These are phyloP conservation scores for Leccinum boreale DNA, from an alignment of 768 basidiomycete species.

Conservation along the genomic window DNA sequence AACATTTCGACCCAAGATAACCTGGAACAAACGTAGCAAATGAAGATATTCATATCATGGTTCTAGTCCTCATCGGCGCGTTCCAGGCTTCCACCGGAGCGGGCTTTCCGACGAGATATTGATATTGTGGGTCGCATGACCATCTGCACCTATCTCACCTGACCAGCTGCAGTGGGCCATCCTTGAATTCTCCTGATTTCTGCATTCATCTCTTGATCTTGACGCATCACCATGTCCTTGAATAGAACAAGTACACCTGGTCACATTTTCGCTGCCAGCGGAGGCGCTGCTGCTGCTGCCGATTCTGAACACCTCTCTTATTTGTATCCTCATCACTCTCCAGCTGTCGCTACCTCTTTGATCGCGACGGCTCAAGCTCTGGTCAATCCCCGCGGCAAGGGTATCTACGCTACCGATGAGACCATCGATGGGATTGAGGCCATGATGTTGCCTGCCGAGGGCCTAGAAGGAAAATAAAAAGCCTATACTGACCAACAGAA, in stretches of 20 bases:
- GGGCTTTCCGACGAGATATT: neutral
- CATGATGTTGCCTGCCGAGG: conserved; percentile 36
- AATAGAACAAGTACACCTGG: conserved; percentile 13
- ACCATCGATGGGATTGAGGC: conserved; percentile 42
- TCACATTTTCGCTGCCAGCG: conserved; percentile 32
- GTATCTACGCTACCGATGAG: conserved; percentile 55
- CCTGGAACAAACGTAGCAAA: neutral
- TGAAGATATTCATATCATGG: neutral
- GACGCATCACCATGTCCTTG: neutral
- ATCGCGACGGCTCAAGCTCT: conserved; percentile 43
- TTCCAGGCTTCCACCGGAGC: neutral
- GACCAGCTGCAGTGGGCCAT: neutral
- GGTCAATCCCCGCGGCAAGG: conserved; percentile 47
- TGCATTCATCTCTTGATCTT: neutral
- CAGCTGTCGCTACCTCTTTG: conserved; percentile 40
- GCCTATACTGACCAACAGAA: conserved; percentile 35
- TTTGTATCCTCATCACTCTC: conserved; percentile 40
- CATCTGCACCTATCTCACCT: neutral
- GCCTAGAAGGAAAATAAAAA: conserved; percentile 20
- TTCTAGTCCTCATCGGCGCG: neutral
- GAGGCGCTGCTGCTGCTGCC: neutral
- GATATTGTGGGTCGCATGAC: neutral
- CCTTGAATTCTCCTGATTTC: neutral
- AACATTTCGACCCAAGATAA: neutral
- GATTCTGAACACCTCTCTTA: conserved; percentile 24